Conservation (phyloP, 2,329 filamentous ascomycete species). For the Arthrinium phaeospermum region DNA sequence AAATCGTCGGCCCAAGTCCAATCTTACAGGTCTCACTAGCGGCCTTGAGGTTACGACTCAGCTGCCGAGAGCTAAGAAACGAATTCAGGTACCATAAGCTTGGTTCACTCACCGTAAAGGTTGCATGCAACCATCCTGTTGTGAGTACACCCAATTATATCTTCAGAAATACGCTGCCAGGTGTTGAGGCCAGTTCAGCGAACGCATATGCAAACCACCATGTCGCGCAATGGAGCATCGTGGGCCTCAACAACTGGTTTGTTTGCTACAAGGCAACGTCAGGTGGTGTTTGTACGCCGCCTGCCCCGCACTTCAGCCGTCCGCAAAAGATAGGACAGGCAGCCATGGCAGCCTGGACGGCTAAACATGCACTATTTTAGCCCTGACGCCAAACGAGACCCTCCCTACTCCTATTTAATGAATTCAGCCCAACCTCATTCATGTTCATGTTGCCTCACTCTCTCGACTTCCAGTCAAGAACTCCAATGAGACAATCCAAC, state of each 20-base stretch:
- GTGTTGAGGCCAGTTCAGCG: too few species aligned
- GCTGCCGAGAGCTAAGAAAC: too few species aligned
- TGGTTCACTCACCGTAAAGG: not conserved
- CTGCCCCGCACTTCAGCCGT: too few species aligned
- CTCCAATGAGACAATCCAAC: not conserved
- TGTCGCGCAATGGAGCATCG: not conserved
- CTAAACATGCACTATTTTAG: not conserved
- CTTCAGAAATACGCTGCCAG: too few species aligned
- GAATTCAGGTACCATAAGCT: not conserved
- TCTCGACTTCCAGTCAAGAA: not conserved
- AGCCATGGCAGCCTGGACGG: not conserved
- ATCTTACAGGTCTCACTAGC: not conserved
- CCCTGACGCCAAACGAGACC: not conserved
- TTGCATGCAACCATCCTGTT: too few species aligned
- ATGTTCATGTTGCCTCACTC: not conserved
- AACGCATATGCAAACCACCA: not conserved
- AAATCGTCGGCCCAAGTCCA: not conserved
- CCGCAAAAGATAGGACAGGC: not conserved
- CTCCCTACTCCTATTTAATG: not conserved
- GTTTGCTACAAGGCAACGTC: not conserved
- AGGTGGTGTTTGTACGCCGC: not conserved
- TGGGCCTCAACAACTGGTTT: not conserved
- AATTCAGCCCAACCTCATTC: not conserved
- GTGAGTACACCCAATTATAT: too few species aligned
- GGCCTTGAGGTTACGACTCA: too few species aligned